Conservation (phyloP, 306 rosid species). For the Quillaja saponaria region DNA sequence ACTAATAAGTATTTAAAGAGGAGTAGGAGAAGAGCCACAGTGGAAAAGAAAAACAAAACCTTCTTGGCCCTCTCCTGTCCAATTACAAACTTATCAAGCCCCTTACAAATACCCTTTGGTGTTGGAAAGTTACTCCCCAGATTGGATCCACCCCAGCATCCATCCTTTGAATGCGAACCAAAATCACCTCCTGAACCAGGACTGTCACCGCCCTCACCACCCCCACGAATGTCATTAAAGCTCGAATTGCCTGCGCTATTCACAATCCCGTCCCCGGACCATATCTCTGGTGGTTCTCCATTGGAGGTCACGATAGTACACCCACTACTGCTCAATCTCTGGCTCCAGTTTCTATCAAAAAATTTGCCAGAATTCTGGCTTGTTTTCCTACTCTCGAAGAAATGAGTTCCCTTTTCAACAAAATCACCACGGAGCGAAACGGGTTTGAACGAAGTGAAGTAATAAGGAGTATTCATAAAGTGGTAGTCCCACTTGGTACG, state of each 20-base stretch:
- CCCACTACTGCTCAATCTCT: slow-evolving; percentile 24
- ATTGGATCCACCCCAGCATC: slow-evolving; percentile 86
- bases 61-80: slow-evolving; percentile 95
- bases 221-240: slow-evolving; percentile 55
- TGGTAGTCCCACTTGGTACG: slow-evolving; percentile 47
- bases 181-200: slow-evolving; percentile 65
- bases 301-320: slow-evolving; percentile 38
- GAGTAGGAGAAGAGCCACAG: too few relatives aligned
- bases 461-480: slow-evolving; percentile 50
- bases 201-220: slow-evolving; percentile 46
- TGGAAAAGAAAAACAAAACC: slow-evolving; percentile 44
- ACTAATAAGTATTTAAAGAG: background rate
- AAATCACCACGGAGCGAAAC: slow-evolving; percentile 62
- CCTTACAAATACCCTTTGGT: slow-evolving; percentile 86
- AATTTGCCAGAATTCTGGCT: slow-evolving; percentile 5
- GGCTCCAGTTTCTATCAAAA: slow-evolving; percentile 30
- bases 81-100: slow-evolving; percentile 92
- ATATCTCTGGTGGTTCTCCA: slow-evolving; percentile 90
- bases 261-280: slow-evolving; percentile 92
- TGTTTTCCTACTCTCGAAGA: slow-evolving; percentile 22
- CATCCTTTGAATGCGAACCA: slow-evolving; percentile 60
- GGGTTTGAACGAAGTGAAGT: slow-evolving; percentile 76
- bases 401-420: slow-evolving; percentile 34
- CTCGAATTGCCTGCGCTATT: slow-evolving; percentile 50
- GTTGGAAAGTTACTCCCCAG: slow-evolving; percentile 81